Base-by-base conservation (phyloP, 164 flowering plant genomes). In the Chimonanthus praecox region DNA sequence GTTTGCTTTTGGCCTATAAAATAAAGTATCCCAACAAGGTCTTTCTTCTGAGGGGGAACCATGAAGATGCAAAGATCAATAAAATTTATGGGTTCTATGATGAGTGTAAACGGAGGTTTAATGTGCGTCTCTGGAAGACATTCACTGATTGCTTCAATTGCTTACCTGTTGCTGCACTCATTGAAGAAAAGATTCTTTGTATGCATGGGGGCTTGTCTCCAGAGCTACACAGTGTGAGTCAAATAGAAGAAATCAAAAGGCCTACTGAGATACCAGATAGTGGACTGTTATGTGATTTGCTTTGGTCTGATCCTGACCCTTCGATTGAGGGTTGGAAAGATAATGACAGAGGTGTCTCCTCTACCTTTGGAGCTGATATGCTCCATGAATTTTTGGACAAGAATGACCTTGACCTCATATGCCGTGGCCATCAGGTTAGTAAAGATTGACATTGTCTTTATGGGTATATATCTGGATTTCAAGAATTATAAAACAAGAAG, bases 171-270 rank as follows among this genome's bases (percentile, higher is more conserved):
- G 83, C 87, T 78, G 88, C 88, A 43, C 77, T 84, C 10, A 80
- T 86, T 6, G 88, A 84, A 49, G 78, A 75, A 7, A 86, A 84
- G 70, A 86, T 86, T 47, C 64, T 84, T 58, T 85, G 85, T 65
- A 84, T 86, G 87, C 89, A 86, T 77, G 89, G 89, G 21, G 89
- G 89, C 0, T 78, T 86, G 5, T 86, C 87, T 6, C 89, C 89
- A 21, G 89, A 86, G 16, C 60, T 86, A 47, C 65, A 79, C 6
- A 73, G 60, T 48, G 67, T 86, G 74, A 70, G 73, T 46, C 87
- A 84, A 71, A 83, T 85, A 67, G 78, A 71, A 10, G 80, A 82
- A 15, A 73, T 86, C 43, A 21, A 72, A 49, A 77, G 89, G 77
- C 89, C 89, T 11, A 79, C 85, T 5, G 89, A 83, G 4, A 75